Percentiles rank a stretch among this genome's conserved stretches.
These are phyloP conservation scores for Crithidia fasciculata DNA, from an alignment of 208 protist genomes.

Conservation along the genomic window DNA sequence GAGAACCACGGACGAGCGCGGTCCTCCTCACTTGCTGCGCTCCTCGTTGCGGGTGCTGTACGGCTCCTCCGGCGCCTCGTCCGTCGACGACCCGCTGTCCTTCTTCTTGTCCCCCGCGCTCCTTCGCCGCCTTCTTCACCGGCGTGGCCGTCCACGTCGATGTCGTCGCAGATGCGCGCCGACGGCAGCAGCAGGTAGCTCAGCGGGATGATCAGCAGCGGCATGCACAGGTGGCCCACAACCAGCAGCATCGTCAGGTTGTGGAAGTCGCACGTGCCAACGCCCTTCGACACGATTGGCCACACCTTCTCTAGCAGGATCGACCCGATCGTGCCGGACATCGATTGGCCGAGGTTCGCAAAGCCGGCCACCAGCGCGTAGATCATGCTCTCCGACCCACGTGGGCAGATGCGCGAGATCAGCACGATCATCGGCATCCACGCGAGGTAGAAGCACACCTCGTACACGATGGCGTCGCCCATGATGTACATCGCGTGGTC, in stretches of 20 bases:
- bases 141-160: slow-evolving; percentile 46
- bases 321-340: slow-evolving; percentile 46
- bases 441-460: slow-evolving; percentile 56
- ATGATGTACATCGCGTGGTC: slow-evolving; percentile 70
- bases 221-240: slow-evolving; percentile 55
- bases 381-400: slow-evolving; percentile 71
- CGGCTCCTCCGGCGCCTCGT: slow-evolving; percentile 1
- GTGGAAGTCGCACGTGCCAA: slow-evolving; percentile 58
- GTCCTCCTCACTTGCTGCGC: no score
- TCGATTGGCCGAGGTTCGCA: slow-evolving; percentile 62
- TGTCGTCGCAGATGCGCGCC: slow-evolving; percentile 53
- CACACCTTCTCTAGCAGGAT: slow-evolving; percentile 52
- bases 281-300: slow-evolving; percentile 38
- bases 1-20: no score
- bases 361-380: slow-evolving; percentile 79
- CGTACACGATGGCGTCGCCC: slow-evolving; percentile 56
- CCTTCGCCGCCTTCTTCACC: slow-evolving; percentile 15
- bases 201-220: slow-evolving; percentile 57
- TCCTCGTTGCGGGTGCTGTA: no score
- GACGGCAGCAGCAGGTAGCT: slow-evolving; percentile 57
- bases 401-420: slow-evolving; percentile 73
- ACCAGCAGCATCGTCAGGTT: slow-evolving; percentile 56
- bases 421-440: slow-evolving; percentile 80
- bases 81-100: slow-evolving; percentile 4
- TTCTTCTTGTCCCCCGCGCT: no score